A percentile compares a stretch with the other conserved stretches of the same genome.
Conservation (phyloP, 2,329 filamentous ascomycete genomes). For the Paecilomyces sp. region DNA sequence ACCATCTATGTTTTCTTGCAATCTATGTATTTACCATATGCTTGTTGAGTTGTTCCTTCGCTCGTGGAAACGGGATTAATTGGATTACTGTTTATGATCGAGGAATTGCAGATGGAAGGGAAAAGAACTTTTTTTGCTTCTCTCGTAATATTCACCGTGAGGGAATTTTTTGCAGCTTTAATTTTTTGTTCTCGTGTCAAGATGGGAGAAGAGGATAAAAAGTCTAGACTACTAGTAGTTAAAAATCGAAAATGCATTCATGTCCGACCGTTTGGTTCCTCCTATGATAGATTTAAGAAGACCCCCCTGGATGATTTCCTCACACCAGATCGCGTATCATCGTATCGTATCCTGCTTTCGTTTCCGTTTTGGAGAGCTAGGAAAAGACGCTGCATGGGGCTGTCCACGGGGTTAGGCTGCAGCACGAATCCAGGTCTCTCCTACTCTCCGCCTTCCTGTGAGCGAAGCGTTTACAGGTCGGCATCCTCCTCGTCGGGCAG, state of each 20-base stretch:
- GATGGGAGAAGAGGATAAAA: constrained; percentile 8
- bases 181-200: constrained; percentile 7
- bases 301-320: not conserved
- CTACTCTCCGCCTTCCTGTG: not conserved
- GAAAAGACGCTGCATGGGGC: not conserved
- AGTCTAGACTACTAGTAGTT: constrained; percentile 1
- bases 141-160: not conserved
- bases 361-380: not conserved
- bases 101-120: not conserved
- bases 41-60: too few species aligned
- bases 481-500: constrained; percentile 93
- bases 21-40: too few species aligned
- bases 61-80: not conserved
- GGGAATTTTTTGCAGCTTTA: not conserved
- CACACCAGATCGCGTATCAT: not conserved
- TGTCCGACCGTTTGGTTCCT: not conserved
- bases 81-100: not conserved
- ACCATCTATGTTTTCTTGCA: too few species aligned
- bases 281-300: not conserved
- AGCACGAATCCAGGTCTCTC: not conserved
- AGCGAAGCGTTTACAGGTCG: constrained; percentile 35
- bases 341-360: not conserved
- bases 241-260: constrained; percentile 2
- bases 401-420: not conserved
- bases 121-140: not conserved